Conservation (phyloP, 148 eudicot genomes). For the Fagopyrum homotropicum region DNA sequence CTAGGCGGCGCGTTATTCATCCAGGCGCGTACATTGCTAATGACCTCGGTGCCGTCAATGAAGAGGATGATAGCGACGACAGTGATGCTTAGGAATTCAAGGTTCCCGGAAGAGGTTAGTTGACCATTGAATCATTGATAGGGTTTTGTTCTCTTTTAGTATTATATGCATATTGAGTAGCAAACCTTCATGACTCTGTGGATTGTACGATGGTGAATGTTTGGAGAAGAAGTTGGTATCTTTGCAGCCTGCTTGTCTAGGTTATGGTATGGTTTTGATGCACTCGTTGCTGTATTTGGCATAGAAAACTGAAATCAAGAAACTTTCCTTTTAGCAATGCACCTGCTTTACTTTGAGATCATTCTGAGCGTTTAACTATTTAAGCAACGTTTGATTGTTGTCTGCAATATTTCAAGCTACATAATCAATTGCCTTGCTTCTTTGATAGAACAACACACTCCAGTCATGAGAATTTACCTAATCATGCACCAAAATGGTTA, state of each 20-base stretch:
- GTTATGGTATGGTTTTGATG: constrained; percentile 5
- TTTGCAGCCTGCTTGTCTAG: constrained; percentile 1
- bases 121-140: background rate
- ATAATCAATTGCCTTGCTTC: background rate
- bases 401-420: background rate
- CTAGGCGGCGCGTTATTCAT: constrained; percentile 35
- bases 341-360: background rate
- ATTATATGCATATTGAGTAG: background rate
- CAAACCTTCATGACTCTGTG: background rate
- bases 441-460: background rate
- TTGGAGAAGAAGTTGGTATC: background rate
- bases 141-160: constrained; percentile 6
- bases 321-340: background rate
- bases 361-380: background rate
- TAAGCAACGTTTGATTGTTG: background rate
- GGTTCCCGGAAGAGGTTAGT: background rate
- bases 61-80: constrained; percentile 9
- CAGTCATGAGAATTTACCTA: background rate
- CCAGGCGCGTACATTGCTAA: constrained; percentile 39
- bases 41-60: constrained; percentile 14
- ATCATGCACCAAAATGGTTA: background rate
- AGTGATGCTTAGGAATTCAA: constrained; percentile 11
- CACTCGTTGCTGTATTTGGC: background rate
- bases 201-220: constrained; percentile 3
- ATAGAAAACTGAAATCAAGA: background rate